These are phyloP conservation scores for Piromyces sp. DNA, from an alignment of 192 early-diverging fungal genomes.

Conservation along the genomic window DNA sequence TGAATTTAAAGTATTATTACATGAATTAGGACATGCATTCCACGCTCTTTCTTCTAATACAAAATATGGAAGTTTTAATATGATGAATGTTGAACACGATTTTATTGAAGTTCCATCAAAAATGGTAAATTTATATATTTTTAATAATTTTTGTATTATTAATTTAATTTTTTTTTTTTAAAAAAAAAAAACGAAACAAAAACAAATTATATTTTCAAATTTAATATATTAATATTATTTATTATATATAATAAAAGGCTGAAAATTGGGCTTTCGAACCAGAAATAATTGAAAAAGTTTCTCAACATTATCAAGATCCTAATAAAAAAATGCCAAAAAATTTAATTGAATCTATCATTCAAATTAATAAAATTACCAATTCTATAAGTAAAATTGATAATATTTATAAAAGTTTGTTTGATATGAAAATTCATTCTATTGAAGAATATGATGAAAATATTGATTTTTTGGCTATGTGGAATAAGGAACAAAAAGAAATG, in stretches of 20 bases:
- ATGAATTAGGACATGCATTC: slow-evolving; percentile 55
- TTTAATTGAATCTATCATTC: slow-evolving; percentile 45
- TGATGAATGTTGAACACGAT: slow-evolving; percentile 54
- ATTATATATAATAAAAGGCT: slow-evolving; percentile 13
- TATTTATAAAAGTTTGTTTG: slow-evolving; percentile 56
- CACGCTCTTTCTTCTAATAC: slow-evolving; percentile 41
- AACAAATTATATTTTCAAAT: too few species aligned
- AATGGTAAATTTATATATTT: slow-evolving; percentile 15
- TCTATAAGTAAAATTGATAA: slow-evolving; percentile 54
- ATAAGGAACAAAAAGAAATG: too few species aligned
- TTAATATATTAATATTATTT: too few species aligned
- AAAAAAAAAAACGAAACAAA: too few species aligned
- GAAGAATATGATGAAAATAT: too few species aligned
- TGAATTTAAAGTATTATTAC: too few species aligned
- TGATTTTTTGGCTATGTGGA: too few species aligned
- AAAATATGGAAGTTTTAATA: slow-evolving; percentile 53
- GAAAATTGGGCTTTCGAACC: slow-evolving; percentile 45
- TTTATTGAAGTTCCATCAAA: slow-evolving; percentile 79
- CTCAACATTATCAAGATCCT: slow-evolving; percentile 47
- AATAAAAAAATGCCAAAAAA: slow-evolving; percentile 48
- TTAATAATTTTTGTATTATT: too few species aligned
- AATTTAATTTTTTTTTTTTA: too few species aligned
- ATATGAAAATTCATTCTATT: slow-evolving; percentile 58
- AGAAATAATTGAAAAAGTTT: slow-evolving; percentile 16
- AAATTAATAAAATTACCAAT: slow-evolving; percentile 52